Conservation (phyloP, 2,329 filamentous ascomycete species). For the Gremmenia infestans region DNA sequence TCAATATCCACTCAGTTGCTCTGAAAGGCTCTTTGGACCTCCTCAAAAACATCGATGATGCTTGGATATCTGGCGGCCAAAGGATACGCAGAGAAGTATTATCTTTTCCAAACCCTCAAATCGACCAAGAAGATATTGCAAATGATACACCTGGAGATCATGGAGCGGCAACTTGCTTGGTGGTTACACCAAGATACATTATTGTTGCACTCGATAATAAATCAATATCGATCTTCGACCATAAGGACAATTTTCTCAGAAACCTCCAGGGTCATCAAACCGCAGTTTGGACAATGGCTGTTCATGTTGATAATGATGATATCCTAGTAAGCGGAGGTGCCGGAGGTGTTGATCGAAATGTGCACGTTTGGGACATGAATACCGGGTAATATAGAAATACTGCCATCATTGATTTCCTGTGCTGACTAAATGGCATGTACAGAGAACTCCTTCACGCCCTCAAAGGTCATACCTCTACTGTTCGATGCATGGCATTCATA, state of each 20-base stretch:
- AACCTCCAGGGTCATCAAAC: constrained; percentile 94
- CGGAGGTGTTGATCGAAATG: constrained; percentile 93
- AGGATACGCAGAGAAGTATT: too few species aligned
- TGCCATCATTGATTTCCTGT: constrained; percentile 17
- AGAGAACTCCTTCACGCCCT: constrained; percentile 76
- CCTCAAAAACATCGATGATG: too few species aligned
- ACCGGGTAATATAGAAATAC: constrained; percentile 62
- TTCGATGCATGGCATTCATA: constrained; percentile 96
- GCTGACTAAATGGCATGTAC: constrained; percentile 16
- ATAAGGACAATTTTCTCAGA: constrained; percentile 79
- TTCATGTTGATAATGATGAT: constrained; percentile 67
- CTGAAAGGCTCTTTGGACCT: too few species aligned
- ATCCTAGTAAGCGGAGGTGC: constrained; percentile 93
- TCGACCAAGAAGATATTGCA: too few species aligned
- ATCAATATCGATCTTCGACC: constrained; percentile 97
- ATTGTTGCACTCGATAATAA: constrained; percentile 97
- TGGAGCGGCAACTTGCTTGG: constrained; percentile 91
- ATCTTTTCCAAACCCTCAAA: too few species aligned
- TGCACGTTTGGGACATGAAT: constrained; percentile 92
- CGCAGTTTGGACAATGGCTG: constrained; percentile 99
- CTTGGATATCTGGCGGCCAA: too few species aligned
- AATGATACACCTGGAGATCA: constrained; percentile 52
- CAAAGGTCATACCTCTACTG: constrained; percentile 92
- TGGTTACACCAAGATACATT: constrained; percentile 93
- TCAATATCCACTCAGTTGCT: too few species aligned